Evolutionary conservation across 2,329 filamentous ascomycete species (phyloP).

Genomic region (Plenodomus lindquistii): DNA sequence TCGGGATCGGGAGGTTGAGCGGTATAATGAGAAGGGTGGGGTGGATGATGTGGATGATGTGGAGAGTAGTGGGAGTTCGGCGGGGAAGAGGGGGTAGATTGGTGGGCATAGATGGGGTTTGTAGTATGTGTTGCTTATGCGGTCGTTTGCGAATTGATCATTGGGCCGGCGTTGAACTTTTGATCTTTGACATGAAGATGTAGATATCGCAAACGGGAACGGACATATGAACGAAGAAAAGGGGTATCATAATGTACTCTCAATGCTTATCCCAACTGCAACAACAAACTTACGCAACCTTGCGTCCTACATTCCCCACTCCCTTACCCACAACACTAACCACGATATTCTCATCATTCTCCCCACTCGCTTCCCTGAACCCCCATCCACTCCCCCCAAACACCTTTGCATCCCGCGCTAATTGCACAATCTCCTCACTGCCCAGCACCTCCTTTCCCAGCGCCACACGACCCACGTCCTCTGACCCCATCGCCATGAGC

Average conservation of each 20-base stretch:
- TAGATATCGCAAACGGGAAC: background rate
- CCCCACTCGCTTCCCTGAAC: conserved; percentile 59
- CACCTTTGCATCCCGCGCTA: conserved; percentile 82
- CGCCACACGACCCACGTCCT: conserved; percentile 87
- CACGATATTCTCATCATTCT: conserved; percentile 70
- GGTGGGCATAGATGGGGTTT: too few relatives aligned
- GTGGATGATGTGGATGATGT: conserved; percentile 25
- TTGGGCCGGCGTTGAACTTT: too few relatives aligned
- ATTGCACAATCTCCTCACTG: conserved; percentile 75
- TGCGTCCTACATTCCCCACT: conserved; percentile 92
- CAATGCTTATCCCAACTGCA: background rate
- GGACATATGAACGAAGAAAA: background rate
- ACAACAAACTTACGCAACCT: conserved; percentile 63
- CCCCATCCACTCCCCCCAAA: conserved; percentile 94
- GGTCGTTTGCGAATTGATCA: too few relatives aligned
- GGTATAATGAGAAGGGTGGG: conserved; percentile 39
- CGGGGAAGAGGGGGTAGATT: conserved; percentile 29
- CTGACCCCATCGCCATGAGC: conserved; percentile 96
- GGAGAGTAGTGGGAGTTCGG: conserved; percentile 30
- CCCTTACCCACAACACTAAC: conserved; percentile 91
- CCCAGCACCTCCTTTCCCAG: conserved; percentile 81
- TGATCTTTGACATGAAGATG: background rate
- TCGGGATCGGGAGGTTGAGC: conserved; percentile 23
- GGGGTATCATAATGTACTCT: conserved; percentile 21
- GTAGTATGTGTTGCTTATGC: conserved; percentile 4